These are phyloP conservation scores for Collybia sordida DNA, from an alignment of 768 basidiomycete species.

Conservation along the genomic window DNA sequence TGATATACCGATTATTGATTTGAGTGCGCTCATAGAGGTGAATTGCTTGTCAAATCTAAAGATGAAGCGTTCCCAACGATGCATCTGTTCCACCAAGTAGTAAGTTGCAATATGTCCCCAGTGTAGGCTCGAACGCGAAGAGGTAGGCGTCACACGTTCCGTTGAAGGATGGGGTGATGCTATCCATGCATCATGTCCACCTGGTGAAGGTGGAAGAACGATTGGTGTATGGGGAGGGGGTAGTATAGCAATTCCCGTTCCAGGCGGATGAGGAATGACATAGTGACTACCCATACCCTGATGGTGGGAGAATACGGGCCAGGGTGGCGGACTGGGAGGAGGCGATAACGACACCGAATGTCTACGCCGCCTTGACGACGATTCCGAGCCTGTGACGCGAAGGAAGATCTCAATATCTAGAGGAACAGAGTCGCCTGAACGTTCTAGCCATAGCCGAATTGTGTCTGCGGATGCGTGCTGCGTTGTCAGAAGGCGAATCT, in stretches of 20 bases:
- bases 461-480: constrained; percentile 74
- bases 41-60: constrained; percentile 81
- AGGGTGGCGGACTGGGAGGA: constrained; percentile 28
- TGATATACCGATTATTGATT: constrained; percentile 63
- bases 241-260: constrained; percentile 22
- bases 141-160: constrained; percentile 21
- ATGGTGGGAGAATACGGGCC: constrained; percentile 31
- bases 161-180: constrained; percentile 23
- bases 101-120: constrained; percentile 83
- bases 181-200: constrained; percentile 38
- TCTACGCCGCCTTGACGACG: constrained; percentile 23
- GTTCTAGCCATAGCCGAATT: constrained; percentile 80
- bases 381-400: constrained; percentile 38
- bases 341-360: constrained; percentile 31
- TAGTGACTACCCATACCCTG: constrained; percentile 32
- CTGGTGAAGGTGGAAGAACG: constrained; percentile 45
- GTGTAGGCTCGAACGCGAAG: constrained; percentile 52
- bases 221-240: constrained; percentile 42
- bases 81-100: constrained; percentile 79
- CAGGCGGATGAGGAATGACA: constrained; percentile 31
- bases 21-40: constrained; percentile 69
- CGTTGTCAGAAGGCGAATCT: constrained; percentile 76
- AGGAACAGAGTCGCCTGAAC: constrained; percentile 67
- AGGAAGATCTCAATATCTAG: constrained; percentile 82
- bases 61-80: constrained; percentile 78